These are phyloP conservation scores for Eutrema salsugineum DNA, from an alignment of 441 rosid genomes.

Conservation along the genomic window DNA sequence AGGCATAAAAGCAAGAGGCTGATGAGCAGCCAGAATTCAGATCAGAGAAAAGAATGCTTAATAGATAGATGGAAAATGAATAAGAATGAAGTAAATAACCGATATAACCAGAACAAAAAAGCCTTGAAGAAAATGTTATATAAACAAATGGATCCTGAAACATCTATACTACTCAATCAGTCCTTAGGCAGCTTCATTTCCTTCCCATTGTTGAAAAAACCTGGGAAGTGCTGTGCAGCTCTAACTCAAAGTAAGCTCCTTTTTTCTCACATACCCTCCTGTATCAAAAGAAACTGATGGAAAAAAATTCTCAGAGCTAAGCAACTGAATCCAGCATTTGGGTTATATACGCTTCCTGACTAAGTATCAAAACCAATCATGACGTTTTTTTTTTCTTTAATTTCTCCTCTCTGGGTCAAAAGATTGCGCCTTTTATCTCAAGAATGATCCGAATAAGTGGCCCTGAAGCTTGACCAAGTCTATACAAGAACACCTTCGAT, in stretches of 20 bases:
- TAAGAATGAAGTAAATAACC: constrained; percentile 18
- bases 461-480: constrained; percentile 5
- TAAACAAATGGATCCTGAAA: constrained; percentile 15
- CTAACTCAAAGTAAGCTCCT: constrained; percentile 26
- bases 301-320: constrained; percentile 22
- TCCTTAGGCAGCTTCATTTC: constrained; percentile 27
- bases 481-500: constrained; percentile 19
- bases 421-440: neutral
- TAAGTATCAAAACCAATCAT: constrained; percentile 16
- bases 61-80: neutral
- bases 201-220: constrained; percentile 45
- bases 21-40: neutral
- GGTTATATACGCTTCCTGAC: constrained; percentile 1
- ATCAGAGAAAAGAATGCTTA: neutral
- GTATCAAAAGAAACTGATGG: constrained; percentile 27
- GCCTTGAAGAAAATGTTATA: neutral
- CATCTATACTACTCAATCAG: constrained; percentile 30
- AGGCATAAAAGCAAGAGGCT: constrained; percentile 4
- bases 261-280: constrained; percentile 24
- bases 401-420: neutral
- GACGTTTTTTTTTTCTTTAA: neutral
- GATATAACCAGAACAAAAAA: constrained; percentile 17
- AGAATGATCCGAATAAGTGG: neutral
- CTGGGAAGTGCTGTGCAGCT: constrained; percentile 40
- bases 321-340: constrained; percentile 21